phyloP scores from a whole-genome alignment of 106 monocot genomes.

The Dioscorea dumetorum region DNA sequence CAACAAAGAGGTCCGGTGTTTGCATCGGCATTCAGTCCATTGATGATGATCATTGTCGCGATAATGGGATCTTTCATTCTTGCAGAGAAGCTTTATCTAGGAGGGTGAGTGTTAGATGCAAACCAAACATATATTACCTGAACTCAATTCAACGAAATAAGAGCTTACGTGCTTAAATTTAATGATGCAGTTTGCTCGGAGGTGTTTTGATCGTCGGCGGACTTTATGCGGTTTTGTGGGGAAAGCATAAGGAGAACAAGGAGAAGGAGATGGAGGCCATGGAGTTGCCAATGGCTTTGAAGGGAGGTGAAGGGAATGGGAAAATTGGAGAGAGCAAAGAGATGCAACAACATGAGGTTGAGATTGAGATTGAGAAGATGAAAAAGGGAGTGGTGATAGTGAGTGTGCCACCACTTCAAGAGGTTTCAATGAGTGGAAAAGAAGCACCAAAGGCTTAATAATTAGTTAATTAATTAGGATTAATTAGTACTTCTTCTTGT shows the following conservation, averaged over 20 bases:
- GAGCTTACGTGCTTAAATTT: background rate
- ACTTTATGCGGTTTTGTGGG: conserved; percentile 91
- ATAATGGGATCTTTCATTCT: conserved; percentile 58
- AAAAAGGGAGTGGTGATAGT: conserved; percentile 4
- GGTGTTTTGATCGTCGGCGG: conserved; percentile 72
- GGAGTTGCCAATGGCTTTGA: conserved; percentile 32
- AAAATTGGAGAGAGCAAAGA: conserved; percentile 18
- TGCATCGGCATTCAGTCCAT: conserved; percentile 52
- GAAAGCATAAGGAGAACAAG: conserved; percentile 78
- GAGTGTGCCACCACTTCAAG: conserved; percentile 6
- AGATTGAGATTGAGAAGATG: conserved; percentile 22
- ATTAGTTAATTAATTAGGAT: background rate
- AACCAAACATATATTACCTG: no score
- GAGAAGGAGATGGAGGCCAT: conserved; percentile 48
- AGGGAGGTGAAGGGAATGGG: conserved; percentile 26
- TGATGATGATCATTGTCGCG: conserved; percentile 56
- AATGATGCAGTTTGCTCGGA: conserved; percentile 55
- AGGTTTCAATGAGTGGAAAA: conserved; percentile 22
- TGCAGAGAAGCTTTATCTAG: conserved; percentile 41
- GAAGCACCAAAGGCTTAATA: conserved; percentile 11
- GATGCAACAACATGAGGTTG: conserved; percentile 20
- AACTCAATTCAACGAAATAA: background rate
- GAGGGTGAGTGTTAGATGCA: conserved; percentile 25
- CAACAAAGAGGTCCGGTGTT: conserved; percentile 47
- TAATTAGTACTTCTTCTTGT: conserved; percentile 13